Conservation (phyloP, 2,329 filamentous ascomycete genomes). For the Alternaria panax region DNA sequence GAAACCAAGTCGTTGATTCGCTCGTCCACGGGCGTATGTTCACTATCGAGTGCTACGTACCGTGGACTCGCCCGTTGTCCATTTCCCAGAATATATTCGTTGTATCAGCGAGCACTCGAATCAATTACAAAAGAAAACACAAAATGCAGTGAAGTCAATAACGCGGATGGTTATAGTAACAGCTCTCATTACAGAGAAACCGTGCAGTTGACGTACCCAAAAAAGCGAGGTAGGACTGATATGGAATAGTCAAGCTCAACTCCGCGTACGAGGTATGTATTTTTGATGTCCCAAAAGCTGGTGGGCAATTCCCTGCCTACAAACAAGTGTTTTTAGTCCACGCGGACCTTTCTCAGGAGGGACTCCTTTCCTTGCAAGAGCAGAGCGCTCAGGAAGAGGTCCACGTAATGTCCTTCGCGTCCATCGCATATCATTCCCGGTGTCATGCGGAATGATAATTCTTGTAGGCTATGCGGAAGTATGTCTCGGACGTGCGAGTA, state of each 20-base stretch:
- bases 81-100: too few species aligned
- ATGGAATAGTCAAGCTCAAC: neutral
- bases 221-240: too few species aligned
- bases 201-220: too few species aligned
- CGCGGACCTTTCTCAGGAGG: neutral
- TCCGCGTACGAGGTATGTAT: neutral
- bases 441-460: neutral
- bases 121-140: too few species aligned
- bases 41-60: too few species aligned
- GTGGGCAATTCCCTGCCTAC: neutral
- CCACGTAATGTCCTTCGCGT: neutral
- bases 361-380: neutral
- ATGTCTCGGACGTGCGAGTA: neutral
- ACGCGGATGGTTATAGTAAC: too few species aligned
- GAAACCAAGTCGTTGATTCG: fast-evolving
- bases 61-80: too few species aligned
- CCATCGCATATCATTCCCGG: neutral
- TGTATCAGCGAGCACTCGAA: too few species aligned
- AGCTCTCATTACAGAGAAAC: too few species aligned
- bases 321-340: neutral
- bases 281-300: neutral
- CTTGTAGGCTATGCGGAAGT: neutral
- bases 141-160: too few species aligned
- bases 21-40: too few species aligned
- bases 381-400: neutral